These are phyloP conservation scores for Candida alai DNA, from an alignment of 805 yeast species.

Conservation along the genomic window DNA sequence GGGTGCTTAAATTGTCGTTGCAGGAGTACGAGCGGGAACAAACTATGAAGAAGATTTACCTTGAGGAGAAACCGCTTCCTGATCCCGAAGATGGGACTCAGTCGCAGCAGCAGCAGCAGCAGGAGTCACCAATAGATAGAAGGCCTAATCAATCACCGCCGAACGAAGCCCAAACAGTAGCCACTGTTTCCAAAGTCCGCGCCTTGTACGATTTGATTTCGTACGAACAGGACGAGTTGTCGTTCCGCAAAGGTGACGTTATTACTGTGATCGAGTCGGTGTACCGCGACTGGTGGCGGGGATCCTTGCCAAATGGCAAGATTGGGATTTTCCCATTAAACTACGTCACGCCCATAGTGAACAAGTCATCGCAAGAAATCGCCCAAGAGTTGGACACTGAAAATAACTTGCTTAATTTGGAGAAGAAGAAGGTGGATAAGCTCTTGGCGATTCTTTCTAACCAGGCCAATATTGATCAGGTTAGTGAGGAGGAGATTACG, in stretches of 20 bases:
- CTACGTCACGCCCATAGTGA: constrained; percentile 77
- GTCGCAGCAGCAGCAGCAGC: constrained; percentile 10
- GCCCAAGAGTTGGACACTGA: constrained; percentile 49
- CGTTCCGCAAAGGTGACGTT: constrained; percentile 82
- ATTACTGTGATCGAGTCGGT: constrained; percentile 84
- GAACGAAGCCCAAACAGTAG: constrained; percentile 30
- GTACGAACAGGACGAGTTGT: constrained; percentile 79
- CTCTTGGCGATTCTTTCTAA: constrained; percentile 48
- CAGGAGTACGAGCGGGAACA: constrained; percentile 52
- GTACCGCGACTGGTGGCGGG: constrained; percentile 95
- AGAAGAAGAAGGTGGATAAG: constrained; percentile 58
- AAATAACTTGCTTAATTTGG: constrained; percentile 47
- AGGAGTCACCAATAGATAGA: constrained; percentile 5
- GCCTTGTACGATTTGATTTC: constrained; percentile 82
- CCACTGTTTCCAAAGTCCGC: constrained; percentile 60
- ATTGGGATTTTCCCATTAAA: constrained; percentile 90
- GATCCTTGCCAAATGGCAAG: constrained; percentile 68
- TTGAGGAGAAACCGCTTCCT: constrained; percentile 35
- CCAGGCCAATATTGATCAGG: constrained; percentile 27
- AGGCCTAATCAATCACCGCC: constrained; percentile 9
- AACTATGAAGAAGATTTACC: constrained; percentile 22
- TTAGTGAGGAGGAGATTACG: constrained; percentile 65
- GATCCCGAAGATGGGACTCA: constrained; percentile 13
- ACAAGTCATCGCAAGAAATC: constrained; percentile 59
- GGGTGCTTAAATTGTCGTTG: constrained; percentile 71